These are phyloP conservation scores for Aspergillus novoparasiticus DNA, from an alignment of 2,329 filamentous ascomycete genomes.

Conservation along the genomic window DNA sequence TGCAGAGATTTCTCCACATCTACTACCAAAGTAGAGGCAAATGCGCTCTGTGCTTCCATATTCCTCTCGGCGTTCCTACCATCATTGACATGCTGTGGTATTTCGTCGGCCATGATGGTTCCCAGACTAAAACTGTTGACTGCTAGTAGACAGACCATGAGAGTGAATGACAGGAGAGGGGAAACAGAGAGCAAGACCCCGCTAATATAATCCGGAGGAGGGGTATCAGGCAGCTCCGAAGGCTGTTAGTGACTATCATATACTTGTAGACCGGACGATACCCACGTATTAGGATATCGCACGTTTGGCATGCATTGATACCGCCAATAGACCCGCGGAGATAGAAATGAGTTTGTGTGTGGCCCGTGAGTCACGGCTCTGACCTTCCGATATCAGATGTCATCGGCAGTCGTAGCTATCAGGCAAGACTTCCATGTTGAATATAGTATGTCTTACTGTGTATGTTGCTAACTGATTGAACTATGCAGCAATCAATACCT, in stretches of 20 bases:
- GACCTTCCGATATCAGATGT: neutral
- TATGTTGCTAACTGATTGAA: neutral
- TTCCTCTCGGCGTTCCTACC: neutral
- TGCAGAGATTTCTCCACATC: neutral
- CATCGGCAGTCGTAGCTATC: neutral
- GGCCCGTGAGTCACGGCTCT: neutral
- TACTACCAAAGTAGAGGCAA: neutral
- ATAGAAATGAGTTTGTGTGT: neutral
- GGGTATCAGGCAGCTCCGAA: neutral
- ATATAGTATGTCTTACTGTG: neutral
- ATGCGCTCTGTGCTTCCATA: neutral
- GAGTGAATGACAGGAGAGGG: neutral
- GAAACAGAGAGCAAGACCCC: neutral
- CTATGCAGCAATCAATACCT: too few relatives aligned
- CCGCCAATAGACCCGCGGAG: neutral
- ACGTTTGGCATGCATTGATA: neutral
- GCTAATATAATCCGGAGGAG: neutral
- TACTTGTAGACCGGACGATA: neutral
- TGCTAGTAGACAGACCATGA: neutral
- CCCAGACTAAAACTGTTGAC: neutral
- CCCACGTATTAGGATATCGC: neutral
- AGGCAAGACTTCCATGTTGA: neutral
- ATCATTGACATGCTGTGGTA: neutral
- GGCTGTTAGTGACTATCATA: neutral
- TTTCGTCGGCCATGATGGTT: neutral